phyloP scores from a whole-genome alignment of 768 basidiomycete genomes.

The Aureoboletus auriporus region DNA sequence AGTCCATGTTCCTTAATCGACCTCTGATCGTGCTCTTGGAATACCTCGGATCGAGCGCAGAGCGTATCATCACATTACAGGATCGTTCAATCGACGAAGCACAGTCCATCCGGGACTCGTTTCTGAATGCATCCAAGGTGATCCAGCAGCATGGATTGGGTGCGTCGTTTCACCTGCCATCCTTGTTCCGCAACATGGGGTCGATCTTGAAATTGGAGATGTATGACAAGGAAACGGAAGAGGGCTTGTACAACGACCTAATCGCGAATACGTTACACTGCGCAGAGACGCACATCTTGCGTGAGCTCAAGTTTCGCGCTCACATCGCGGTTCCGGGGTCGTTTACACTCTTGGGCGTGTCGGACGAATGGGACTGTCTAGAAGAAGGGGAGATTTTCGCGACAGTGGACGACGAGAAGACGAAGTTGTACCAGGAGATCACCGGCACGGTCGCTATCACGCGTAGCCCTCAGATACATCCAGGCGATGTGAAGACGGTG shows the following conservation, averaged over 20 bases:
- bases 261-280: conserved; percentile 35
- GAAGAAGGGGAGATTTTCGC: conserved; percentile 47
- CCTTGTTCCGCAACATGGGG: conserved; percentile 37
- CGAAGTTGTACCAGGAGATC: conserved; percentile 22
- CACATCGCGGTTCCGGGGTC: conserved; percentile 47
- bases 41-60: conserved; percentile 34
- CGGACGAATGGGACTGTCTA: conserved; percentile 47
- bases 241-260: conserved; percentile 31
- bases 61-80: conserved; percentile 37
- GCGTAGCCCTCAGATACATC: conserved; percentile 51
- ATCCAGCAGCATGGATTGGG: conserved; percentile 45
- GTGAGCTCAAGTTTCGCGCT: conserved; percentile 49
- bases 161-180: conserved; percentile 41
- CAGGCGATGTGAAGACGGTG: conserved; percentile 43
- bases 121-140: conserved; percentile 35
- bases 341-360: conserved; percentile 50
- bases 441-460: conserved; percentile 42
- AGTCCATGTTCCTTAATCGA: conserved; percentile 41
- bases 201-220: conserved; percentile 30
- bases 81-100: conserved; percentile 34
- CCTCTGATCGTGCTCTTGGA: conserved; percentile 49
- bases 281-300: conserved; percentile 42
- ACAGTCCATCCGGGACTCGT: conserved; percentile 30
- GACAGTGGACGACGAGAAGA: conserved; percentile 33
- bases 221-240: conserved; percentile 3